Evolutionary conservation across 768 basidiomycete genomes (phyloP).

Genomic region (Dacryopinax spathularia): DNA sequence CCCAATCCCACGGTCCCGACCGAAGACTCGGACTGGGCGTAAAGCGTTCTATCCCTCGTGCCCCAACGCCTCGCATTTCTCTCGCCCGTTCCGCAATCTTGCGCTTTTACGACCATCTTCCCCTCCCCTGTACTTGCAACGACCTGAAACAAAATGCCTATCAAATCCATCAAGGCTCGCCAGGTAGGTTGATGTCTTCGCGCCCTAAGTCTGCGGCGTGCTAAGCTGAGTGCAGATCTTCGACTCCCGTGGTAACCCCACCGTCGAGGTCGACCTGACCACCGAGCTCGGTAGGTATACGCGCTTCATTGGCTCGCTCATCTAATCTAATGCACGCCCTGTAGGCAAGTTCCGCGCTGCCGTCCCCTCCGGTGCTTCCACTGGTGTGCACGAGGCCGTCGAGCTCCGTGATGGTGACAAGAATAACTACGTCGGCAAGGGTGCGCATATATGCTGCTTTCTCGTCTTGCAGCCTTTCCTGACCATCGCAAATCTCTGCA

Average conservation of each 20-base stretch:
- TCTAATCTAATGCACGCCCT: constrained; percentile 9
- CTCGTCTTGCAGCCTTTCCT: neutral
- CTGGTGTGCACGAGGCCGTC: constrained; percentile 94
- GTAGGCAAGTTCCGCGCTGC: constrained; percentile 83
- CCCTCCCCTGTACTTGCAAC: neutral
- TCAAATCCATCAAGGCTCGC: neutral
- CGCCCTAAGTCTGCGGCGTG: neutral
- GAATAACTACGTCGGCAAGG: constrained; percentile 85
- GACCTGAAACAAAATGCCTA: neutral
- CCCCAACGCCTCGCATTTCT: neutral
- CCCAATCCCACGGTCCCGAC: neutral
- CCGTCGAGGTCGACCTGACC: constrained; percentile 83
- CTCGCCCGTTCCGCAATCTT: neutral
- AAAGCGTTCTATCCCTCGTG: no score
- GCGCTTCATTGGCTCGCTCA: neutral
- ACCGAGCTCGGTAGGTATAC: constrained; percentile 61
- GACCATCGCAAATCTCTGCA: constrained; percentile 22
- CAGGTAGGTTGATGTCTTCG: neutral
- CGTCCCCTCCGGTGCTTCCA: constrained; percentile 97
- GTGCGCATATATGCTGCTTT: constrained; percentile 30
- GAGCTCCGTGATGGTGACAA: constrained; percentile 98
- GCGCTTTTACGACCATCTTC: neutral
- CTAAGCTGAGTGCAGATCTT: constrained; percentile 56
- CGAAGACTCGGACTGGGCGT: no score
- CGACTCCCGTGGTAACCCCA: constrained; percentile 97